These are phyloP conservation scores for Sugiyamaella americana DNA, from an alignment of 805 yeast species.

Conservation along the genomic window DNA sequence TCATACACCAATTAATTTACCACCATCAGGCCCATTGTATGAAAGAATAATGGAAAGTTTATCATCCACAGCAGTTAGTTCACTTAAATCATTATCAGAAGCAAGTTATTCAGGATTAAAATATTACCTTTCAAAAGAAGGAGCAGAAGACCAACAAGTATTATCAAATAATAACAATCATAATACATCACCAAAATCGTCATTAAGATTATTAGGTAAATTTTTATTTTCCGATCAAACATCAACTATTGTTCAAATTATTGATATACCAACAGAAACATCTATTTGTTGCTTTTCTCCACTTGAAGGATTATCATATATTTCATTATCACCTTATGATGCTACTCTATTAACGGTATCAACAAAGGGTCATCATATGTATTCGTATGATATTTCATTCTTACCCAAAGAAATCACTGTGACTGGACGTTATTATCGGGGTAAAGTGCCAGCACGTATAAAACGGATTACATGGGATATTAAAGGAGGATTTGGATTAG, in stretches of 20 bases:
- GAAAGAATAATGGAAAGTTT: conserved; percentile 43
- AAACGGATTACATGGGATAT: conserved; percentile 49
- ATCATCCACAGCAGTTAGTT: conserved; percentile 48
- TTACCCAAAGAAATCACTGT: conserved; percentile 46
- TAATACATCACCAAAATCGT: background rate
- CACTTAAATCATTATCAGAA: conserved; percentile 43
- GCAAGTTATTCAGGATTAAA: conserved; percentile 42
- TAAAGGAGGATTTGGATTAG: conserved; percentile 43
- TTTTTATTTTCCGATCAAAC: conserved; percentile 23
- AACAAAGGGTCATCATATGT: conserved; percentile 55
- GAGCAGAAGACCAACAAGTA: background rate
- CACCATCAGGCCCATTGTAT: conserved; percentile 43
- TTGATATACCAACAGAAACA: conserved; percentile 42
- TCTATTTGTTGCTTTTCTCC: conserved; percentile 45
- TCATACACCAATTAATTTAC: conserved; percentile 41
- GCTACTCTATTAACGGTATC: conserved; percentile 48
- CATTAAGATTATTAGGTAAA: conserved; percentile 10
- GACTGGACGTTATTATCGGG: conserved; percentile 54
- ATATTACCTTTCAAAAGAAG: conserved; percentile 19
- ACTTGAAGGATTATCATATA: conserved; percentile 54
- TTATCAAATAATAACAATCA: background rate
- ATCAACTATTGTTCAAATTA: conserved; percentile 35
- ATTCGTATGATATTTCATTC: conserved; percentile 56
- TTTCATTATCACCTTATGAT: conserved; percentile 60
- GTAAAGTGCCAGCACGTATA: conserved; percentile 54